phyloP scores from a whole-genome alignment of 2,329 filamentous ascomycete species.

The Fusarium cicatricum region DNA sequence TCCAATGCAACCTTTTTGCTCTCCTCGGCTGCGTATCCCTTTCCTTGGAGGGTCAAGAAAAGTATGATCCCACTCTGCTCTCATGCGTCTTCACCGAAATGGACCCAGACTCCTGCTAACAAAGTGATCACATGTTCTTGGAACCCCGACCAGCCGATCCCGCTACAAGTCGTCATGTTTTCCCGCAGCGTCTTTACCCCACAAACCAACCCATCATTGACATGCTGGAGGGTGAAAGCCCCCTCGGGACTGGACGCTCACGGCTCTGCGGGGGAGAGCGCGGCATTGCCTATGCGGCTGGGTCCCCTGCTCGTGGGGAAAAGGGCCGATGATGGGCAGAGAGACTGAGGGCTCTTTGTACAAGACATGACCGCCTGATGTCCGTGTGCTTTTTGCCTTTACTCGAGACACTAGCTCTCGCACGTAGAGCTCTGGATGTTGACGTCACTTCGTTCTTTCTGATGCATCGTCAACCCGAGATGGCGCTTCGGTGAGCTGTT shows the following conservation, averaged over 20 bases:
- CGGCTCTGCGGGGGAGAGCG: background rate
- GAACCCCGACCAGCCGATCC: background rate
- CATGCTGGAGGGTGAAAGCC: constrained; percentile 19
- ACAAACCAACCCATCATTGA: constrained; percentile 11
- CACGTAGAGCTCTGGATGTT: background rate
- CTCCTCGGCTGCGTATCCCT: background rate
- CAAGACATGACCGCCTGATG: constrained; percentile 8
- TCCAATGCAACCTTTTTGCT: background rate
- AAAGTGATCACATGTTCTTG: background rate
- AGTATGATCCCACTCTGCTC: background rate
- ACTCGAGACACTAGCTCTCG: background rate
- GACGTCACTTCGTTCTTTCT: background rate
- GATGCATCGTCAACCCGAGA: background rate
- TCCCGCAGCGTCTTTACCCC: constrained; percentile 12
- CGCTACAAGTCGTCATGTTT: background rate
- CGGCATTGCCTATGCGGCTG: constrained; percentile 10
- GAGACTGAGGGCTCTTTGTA: background rate
- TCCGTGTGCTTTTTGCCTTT: background rate
- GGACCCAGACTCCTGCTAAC: no score
- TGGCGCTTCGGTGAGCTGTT: background rate
- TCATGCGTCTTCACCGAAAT: no score
- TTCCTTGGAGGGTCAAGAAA: background rate
- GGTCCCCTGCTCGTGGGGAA: constrained; percentile 30
- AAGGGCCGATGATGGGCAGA: constrained; percentile 31
- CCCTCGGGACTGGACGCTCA: constrained; percentile 18